Conservation (phyloP, 2,329 filamentous ascomycete species). For the Colletotrichum brevisporum region DNA sequence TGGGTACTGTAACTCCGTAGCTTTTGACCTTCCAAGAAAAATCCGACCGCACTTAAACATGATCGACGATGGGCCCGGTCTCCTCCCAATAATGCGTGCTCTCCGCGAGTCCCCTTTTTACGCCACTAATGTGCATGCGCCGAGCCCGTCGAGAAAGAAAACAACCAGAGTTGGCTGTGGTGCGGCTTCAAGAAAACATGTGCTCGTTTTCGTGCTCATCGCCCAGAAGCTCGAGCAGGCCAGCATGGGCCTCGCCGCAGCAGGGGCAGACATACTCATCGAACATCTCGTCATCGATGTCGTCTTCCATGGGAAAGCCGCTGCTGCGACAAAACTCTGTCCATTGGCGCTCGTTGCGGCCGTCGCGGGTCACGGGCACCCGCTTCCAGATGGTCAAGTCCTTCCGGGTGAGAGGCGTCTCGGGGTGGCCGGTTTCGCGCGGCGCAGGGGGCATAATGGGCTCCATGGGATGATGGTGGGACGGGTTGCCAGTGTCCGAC, state of each 20-base stretch:
- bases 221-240: slow-evolving; percentile 51
- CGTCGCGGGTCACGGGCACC: slow-evolving; percentile 59
- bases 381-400: slow-evolving; percentile 66
- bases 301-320: slow-evolving; percentile 48
- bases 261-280: slow-evolving; percentile 54
- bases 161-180: neutral
- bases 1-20: neutral
- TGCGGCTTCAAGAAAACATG: neutral
- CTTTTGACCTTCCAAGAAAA: too few relatives aligned
- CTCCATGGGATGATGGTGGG: slow-evolving; percentile 49
- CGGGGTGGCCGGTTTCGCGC: slow-evolving; percentile 58
- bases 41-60: slow-evolving; percentile 5
- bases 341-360: slow-evolving; percentile 59
- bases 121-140: slow-evolving; percentile 2
- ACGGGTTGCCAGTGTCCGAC: slow-evolving; percentile 43
- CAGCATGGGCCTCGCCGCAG: slow-evolving; percentile 56
- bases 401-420: slow-evolving; percentile 51
- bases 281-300: slow-evolving; percentile 49
- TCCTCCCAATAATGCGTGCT: too few relatives aligned
- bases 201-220: slow-evolving; percentile 40
- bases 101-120: neutral
- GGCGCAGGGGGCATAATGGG: slow-evolving; percentile 57
- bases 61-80: neutral
- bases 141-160: neutral
- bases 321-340: slow-evolving; percentile 60